Base-by-base conservation (phyloP, 805 yeast genomes). In the Candida montana region DNA sequence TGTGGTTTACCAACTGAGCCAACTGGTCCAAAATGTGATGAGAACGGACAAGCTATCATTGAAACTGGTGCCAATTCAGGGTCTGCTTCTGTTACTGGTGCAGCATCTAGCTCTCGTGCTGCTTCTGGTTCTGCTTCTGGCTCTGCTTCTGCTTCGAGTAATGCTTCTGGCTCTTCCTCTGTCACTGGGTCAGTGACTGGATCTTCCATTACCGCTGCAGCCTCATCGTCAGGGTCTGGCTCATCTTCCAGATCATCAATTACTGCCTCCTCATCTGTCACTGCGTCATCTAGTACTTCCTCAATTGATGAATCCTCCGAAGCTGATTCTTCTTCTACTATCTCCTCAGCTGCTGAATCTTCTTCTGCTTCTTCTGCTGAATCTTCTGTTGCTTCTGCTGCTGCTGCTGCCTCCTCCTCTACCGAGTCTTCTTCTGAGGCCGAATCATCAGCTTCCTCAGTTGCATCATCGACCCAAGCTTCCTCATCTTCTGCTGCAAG, bases 1-100 rank as follows among this genome's bases (percentile, higher is more conserved):
- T 62, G 65, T 49, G 39, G 40, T 37, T 48, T 52, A 32, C 41
- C 54, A 13, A 46, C 58, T 27, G 42, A 50, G 13, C 64, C 65
- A 49, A 61, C 65, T 31, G 65, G 64, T 44, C 54, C 64, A 26
- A 31, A 35, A 23, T 39, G 42, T 45, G 37, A 31, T 26, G 29
- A 26, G 13, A 26, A 10, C 20, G 26, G 36, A 27, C 9, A 21
- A 21, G 24, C 24, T 21, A 9, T 21, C 9, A 6, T 21, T 21
- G 9, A 21, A 21, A 21, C 24, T 21, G 35, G 13, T 32, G 16
- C 31, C 13, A 18, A 31, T 23, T 12, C 34, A 18, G 26, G 24
- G 7, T 12, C 34, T 20, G 24, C 37, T 23, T 24, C 40, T 12
- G 19, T 7, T 28, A 16, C 40, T 11, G 27, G 15, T 13, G 27